Conservation (phyloP, 495 filamentous ascomycete species). For the Immersiella caudata region DNA sequence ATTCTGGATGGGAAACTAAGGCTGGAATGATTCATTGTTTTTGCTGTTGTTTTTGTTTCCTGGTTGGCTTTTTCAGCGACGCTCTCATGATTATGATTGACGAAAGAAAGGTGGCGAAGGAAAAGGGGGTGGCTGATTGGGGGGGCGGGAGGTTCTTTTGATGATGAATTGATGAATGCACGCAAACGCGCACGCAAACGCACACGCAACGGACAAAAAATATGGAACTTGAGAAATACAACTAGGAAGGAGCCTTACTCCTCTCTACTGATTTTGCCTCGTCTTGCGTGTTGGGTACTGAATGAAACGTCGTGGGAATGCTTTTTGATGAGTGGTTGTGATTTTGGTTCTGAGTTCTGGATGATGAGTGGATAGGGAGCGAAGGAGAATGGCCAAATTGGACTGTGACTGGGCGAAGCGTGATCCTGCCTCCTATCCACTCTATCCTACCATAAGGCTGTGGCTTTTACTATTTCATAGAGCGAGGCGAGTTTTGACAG, state of each 20-base stretch:
- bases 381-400: too few species aligned
- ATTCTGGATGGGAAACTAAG: not conserved
- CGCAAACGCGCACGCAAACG: not conserved
- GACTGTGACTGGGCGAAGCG: too few species aligned
- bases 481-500: not conserved
- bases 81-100: slow-evolving; percentile 17
- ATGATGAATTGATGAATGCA: slow-evolving; percentile 2
- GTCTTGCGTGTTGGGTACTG: too few species aligned
- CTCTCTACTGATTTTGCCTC: too few species aligned
- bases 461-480: not conserved
- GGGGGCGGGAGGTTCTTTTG: not conserved
- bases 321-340: too few species aligned
- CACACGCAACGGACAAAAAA: not conserved
- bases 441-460: too few species aligned
- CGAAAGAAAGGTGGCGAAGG: not conserved
- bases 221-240: not conserved
- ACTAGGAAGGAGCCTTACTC: too few species aligned
- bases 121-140: not conserved
- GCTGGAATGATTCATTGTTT: not conserved
- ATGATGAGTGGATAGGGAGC: too few species aligned
- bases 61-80: not conserved
- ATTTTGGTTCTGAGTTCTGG: too few species aligned
- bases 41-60: not conserved
- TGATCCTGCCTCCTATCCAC: too few species aligned
- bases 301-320: too few species aligned